Evolutionary conservation across 331 rosid genomes (phyloP).

Genomic region (Telfairia occidentalis): DNA sequence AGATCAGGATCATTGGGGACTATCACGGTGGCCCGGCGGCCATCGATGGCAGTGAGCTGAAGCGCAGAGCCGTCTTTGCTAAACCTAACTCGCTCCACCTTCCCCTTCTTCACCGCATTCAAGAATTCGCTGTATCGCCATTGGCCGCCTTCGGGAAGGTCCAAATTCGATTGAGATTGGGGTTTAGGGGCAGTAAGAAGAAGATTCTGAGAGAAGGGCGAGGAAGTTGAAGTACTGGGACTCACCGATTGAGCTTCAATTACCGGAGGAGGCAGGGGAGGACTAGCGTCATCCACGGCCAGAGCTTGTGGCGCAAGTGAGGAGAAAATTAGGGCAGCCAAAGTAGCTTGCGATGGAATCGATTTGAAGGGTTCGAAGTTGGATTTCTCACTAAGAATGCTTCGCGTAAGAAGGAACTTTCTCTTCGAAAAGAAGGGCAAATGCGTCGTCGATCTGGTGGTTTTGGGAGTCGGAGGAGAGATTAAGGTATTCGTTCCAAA

Average conservation of each 20-base stretch:
- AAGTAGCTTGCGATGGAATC: slow-evolving; percentile 43
- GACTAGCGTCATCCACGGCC: slow-evolving; percentile 39
- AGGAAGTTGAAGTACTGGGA: slow-evolving; percentile 29
- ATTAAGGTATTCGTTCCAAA: slow-evolving; percentile 32
- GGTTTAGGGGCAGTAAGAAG: slow-evolving; percentile 70
- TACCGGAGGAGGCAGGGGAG: slow-evolving; percentile 36
- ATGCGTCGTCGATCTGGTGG: slow-evolving; percentile 24
- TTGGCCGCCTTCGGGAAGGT: slow-evolving; percentile 80
- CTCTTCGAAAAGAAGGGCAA: slow-evolving; percentile 25
- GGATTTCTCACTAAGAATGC: slow-evolving; percentile 7
- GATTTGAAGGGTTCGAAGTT: slow-evolving; percentile 25
- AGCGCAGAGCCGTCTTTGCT: slow-evolving; percentile 81
- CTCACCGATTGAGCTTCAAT: slow-evolving; percentile 45
- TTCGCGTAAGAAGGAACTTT: slow-evolving; percentile 24
- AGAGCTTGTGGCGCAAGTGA: slow-evolving; percentile 50
- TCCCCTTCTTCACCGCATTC: slow-evolving; percentile 83
- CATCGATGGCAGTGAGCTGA: slow-evolving; percentile 90
- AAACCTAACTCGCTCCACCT: slow-evolving; percentile 86
- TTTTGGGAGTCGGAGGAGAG: slow-evolving; percentile 71
- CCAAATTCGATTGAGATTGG: slow-evolving; percentile 43
- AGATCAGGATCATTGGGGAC: slow-evolving; percentile 97
- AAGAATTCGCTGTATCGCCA: slow-evolving; percentile 97
- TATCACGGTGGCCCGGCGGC: slow-evolving; percentile 59
- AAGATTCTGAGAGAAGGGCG: slow-evolving; percentile 59
- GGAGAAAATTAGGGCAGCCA: slow-evolving; percentile 60